These are phyloP conservation scores for Setomelanomma holmii DNA, from an alignment of 2,329 filamentous ascomycete species.

Conservation along the genomic window DNA sequence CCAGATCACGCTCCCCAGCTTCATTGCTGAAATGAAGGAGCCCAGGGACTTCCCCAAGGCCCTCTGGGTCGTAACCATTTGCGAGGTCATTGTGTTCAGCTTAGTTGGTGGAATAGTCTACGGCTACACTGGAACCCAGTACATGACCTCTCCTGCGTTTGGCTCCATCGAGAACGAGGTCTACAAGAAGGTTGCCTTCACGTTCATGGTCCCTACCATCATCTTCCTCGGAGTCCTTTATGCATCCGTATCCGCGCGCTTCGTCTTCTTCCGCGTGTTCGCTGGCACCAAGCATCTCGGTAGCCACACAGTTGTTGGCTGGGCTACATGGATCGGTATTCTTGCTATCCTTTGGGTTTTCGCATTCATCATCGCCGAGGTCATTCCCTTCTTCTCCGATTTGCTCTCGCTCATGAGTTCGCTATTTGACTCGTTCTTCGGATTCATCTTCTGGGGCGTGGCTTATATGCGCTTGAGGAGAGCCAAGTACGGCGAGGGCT, in stretches of 20 bases:
- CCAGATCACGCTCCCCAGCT: constrained; percentile 90
- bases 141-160: constrained; percentile 87
- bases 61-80: constrained; percentile 87
- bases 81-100: constrained; percentile 85
- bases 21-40: constrained; percentile 91
- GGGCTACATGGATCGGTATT: constrained; percentile 79
- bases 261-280: constrained; percentile 91
- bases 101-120: constrained; percentile 83
- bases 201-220: constrained; percentile 93
- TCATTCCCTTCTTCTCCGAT: constrained; percentile 92
- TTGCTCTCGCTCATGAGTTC: constrained; percentile 79
- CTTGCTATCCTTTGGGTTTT: constrained; percentile 78
- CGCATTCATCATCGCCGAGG: constrained; percentile 91
- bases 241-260: constrained; percentile 86
- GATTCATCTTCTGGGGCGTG: constrained; percentile 93
- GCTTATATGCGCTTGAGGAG: constrained; percentile 79
- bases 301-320: constrained; percentile 81
- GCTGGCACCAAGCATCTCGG: constrained; percentile 79
- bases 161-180: constrained; percentile 76
- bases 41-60: constrained; percentile 89
- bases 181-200: constrained; percentile 89
- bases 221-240: constrained; percentile 93
- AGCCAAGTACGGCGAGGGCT: constrained; percentile 65
- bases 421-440: constrained; percentile 90
- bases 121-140: constrained; percentile 86